A percentile compares a stretch with the other conserved stretches of the same genome.
These are phyloP conservation scores for Rhododendron simsii DNA, from an alignment of 148 eudicot species.

Conservation along the genomic window DNA sequence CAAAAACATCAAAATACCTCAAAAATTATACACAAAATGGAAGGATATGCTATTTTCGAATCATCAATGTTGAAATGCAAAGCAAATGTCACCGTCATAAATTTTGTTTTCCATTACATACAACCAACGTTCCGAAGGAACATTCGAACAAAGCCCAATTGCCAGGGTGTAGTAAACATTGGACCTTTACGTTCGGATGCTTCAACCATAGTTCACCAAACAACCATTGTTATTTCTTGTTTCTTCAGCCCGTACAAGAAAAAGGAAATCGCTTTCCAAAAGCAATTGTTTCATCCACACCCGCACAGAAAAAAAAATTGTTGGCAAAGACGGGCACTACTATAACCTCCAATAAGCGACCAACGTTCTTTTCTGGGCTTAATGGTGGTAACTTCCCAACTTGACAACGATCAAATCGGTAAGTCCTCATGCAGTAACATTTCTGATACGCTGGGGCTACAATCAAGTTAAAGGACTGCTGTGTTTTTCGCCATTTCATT, in stretches of 20 bases:
- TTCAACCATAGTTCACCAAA: too few relatives aligned
- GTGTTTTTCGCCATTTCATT: neutral
- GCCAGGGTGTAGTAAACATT: too few relatives aligned
- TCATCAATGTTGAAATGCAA: neutral
- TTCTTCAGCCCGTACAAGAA: too few relatives aligned
- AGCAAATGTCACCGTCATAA: too few relatives aligned
- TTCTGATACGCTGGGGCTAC: neutral
- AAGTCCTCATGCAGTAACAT: neutral
- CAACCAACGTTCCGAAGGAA: too few relatives aligned
- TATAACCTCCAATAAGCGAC: neutral
- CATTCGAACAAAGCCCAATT: too few relatives aligned
- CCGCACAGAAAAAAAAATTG: neutral
- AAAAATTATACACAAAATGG: too few relatives aligned
- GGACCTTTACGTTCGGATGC: too few relatives aligned
- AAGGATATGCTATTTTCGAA: too few relatives aligned
- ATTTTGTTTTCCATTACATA: too few relatives aligned
- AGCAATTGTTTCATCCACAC: neutral
- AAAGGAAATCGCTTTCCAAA: too few relatives aligned
- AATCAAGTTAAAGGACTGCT: neutral
- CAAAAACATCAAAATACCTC: neutral
- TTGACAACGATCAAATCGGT: neutral
- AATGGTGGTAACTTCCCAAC: neutral
- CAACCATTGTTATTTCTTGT: too few relatives aligned
- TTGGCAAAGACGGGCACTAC: neutral
- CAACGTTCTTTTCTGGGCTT: neutral